Conservation (phyloP, 208 protist genomes). For the Wallacemonas collosoma region DNA sequence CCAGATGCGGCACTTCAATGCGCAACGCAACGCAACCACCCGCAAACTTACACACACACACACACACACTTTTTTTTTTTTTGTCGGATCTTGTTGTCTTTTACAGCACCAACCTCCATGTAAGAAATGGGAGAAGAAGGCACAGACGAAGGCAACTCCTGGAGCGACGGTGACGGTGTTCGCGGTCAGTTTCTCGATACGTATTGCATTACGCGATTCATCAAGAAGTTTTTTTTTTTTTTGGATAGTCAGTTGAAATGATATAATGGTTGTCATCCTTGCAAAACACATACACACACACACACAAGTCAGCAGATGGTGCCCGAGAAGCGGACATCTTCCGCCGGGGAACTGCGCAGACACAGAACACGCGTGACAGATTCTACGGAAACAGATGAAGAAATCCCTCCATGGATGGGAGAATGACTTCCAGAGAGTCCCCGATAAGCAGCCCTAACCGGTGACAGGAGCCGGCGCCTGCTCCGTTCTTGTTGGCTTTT, state of each 20-base stretch:
- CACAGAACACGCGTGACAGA: too few relatives aligned
- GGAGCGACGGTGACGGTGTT: background rate
- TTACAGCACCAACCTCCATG: slow-evolving; percentile 15
- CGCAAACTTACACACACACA: too few relatives aligned
- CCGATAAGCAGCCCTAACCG: slow-evolving; percentile 9
- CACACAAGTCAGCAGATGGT: background rate
- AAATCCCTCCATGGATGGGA: slow-evolving; percentile 27
- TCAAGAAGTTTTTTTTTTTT: slow-evolving; percentile 18
- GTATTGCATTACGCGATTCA: slow-evolving; percentile 27
- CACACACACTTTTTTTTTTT: background rate
- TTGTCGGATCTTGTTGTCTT: slow-evolving; percentile 8
- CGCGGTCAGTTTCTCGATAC: slow-evolving; percentile 35
- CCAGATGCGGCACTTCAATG: background rate
- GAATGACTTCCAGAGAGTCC: slow-evolving; percentile 46
- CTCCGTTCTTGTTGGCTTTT: slow-evolving; percentile 8
- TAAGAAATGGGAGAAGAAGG: slow-evolving; percentile 13
- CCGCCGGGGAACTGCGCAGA: too few relatives aligned
- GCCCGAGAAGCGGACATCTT: too few relatives aligned
- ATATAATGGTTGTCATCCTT: slow-evolving; percentile 14
- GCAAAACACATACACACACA: background rate
- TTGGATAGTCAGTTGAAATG: background rate
- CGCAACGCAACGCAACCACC: background rate
- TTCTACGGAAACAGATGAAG: slow-evolving; percentile 54
- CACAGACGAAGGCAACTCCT: slow-evolving; percentile 15
- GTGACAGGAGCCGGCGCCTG: background rate